Conservation (phyloP, 495 filamentous ascomycete genomes). For the Cercophora scortea region DNA sequence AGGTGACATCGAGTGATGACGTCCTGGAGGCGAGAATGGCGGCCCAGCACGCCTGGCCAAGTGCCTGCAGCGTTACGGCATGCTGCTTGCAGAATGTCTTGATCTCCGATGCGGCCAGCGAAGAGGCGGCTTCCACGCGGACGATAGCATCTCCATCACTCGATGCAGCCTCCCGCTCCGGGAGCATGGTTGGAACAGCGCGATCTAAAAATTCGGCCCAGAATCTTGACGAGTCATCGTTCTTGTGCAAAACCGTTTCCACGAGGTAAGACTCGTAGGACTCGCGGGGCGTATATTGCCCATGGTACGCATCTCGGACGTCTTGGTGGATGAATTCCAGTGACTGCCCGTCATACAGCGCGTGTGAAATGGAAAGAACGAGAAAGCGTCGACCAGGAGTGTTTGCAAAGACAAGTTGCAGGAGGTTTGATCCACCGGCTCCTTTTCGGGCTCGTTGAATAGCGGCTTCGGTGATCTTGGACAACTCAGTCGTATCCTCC, state of each 20-base stretch:
- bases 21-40: slow-evolving; percentile 49
- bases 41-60: slow-evolving; percentile 60
- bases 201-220: slow-evolving; percentile 54
- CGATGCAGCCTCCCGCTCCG: neutral
- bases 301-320: slow-evolving; percentile 50
- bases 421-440: slow-evolving; percentile 19
- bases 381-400: slow-evolving; percentile 36
- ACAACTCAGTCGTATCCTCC: slow-evolving; percentile 14
- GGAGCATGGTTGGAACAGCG: slow-evolving; percentile 30
- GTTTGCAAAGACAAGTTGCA: slow-evolving; percentile 35
- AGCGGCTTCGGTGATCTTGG: slow-evolving; percentile 18
- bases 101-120: slow-evolving; percentile 22
- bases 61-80: slow-evolving; percentile 54
- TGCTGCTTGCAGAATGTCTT: slow-evolving; percentile 46
- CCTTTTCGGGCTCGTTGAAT: slow-evolving; percentile 17
- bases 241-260: slow-evolving; percentile 27
- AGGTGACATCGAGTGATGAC: slow-evolving; percentile 54
- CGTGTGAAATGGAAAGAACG: slow-evolving; percentile 67
- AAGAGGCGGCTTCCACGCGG: slow-evolving; percentile 41
- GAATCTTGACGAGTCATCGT: slow-evolving; percentile 39
- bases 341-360: slow-evolving; percentile 74
- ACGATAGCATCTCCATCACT: slow-evolving; percentile 15
- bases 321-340: slow-evolving; percentile 59
- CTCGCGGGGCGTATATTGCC: slow-evolving; percentile 28
- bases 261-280: slow-evolving; percentile 41